Conservation (phyloP, 768 basidiomycete species). For the Termitomyces sp. region DNA sequence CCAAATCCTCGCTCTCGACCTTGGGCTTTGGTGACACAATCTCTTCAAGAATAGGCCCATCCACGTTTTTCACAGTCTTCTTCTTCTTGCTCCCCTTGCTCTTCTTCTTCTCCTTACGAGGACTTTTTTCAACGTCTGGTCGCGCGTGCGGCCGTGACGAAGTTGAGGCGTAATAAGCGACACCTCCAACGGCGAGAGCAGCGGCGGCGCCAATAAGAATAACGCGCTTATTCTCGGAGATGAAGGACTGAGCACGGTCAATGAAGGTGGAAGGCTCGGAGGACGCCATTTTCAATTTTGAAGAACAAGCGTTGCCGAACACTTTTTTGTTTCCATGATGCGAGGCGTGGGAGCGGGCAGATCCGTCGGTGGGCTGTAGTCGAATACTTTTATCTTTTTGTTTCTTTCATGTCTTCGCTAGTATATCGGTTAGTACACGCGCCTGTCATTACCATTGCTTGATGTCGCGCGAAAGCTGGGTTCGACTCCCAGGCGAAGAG, state of each 20-base stretch:
- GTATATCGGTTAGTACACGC: conserved; percentile 8
- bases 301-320: background rate
- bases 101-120: conserved; percentile 41
- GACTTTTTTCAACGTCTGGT: conserved; percentile 39
- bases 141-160: conserved; percentile 30
- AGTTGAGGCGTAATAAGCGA: conserved; percentile 69
- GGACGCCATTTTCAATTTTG: conserved; percentile 11
- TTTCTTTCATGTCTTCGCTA: background rate
- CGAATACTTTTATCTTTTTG: too few species aligned
- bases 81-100: conserved; percentile 52
- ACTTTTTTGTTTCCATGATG: conserved; percentile 7
- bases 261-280: conserved; percentile 26
- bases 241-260: conserved; percentile 62
- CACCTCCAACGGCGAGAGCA: conserved; percentile 64
- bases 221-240: conserved; percentile 76
- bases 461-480: background rate
- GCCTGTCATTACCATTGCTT: background rate
- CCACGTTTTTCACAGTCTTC: conserved; percentile 47
- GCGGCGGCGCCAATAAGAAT: conserved; percentile 68
- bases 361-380: background rate
- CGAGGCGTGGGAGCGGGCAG: background rate
- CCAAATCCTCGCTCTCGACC: conserved; percentile 27
- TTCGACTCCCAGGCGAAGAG: conserved; percentile 6
- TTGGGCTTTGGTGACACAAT: conserved; percentile 33
- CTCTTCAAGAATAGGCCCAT: conserved; percentile 83